Base-by-base conservation (phyloP, 2,329 filamentous ascomycete species). In the Diaporthe velutina region DNA sequence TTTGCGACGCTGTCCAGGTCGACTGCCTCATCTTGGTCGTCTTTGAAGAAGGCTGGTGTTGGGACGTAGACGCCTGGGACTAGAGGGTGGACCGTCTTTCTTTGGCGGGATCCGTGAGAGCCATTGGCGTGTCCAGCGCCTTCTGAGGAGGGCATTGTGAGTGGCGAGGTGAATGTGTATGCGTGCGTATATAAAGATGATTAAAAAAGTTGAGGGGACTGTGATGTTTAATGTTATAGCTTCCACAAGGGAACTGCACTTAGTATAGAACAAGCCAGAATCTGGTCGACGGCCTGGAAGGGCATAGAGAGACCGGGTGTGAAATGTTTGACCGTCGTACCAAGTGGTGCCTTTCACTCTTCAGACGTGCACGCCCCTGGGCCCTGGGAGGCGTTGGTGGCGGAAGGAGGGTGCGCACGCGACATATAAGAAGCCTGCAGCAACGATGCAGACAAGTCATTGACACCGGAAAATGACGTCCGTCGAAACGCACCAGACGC, bases 21-120 rank as follows among this genome's bases (percentile, higher is more conserved):
- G 68, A 90, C 81, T 40, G 87, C 84, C 80, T 90, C 88, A 78
- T 89, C 86, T 3, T 82, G 78, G 33, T 86, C 80, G 13, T 73
- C 70, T 19, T 73, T 45, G 83, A 90, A 90, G 81, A 90, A 90
- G 76, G 88, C 85, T n/a, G 89, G 86, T n/a, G 88, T 89, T 52
- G 89, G 89, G 40, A 88, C 86, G 80, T 90, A 90, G 78, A 90
- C 83, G 73, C 87, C 88, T 57, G 84, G 60, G 28, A 35, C 38
- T 4, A 75, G 55, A 30, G 68, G 17, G 28, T 48, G 67, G 7
- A 50, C n/a, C 15, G 35, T 40, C 33, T 68, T 68, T 17, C 64
- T 50, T 7, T n/a, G 30, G 9, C 17, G 54, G 30, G 9, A 22
- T n/a, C 35, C 38, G 28, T 40, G 30, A 45, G 45, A 54, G 48